Base-by-base conservation (phyloP, 768 basidiomycete genomes). In the Serendipita sp. region DNA sequence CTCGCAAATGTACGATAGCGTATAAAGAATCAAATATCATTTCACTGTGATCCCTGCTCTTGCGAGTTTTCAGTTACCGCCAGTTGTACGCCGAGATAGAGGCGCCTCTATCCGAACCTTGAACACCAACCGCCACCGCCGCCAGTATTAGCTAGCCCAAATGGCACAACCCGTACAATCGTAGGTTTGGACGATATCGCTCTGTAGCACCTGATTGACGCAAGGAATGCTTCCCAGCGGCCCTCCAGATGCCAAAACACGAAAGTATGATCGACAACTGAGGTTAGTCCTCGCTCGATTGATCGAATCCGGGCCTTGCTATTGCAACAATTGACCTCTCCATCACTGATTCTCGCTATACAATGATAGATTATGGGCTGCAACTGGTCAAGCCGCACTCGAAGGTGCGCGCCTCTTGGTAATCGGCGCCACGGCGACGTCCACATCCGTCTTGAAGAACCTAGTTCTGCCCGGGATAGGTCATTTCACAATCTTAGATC, bases 401-500 rank as follows among this genome's bases (percentile, higher is more conserved):
- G 94, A 98, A 72, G 78, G 83, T 2, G 80, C 92, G 13, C 81
- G 85, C 51, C 77, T 97, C 44, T 79, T 98, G 31, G 82, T 96
- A 66, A 73, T 97, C 63, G 86, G 85, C 42, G 85, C 77, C 0
- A 83, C 84, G 24, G 90, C 91, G 0, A 90, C 93, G 1, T 84
- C 88, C 1, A 90, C 92, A 33, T 86, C 90, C 53, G 82, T 90
- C 67, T 79, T 99, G 62, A 98, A 99, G 79, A 98, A 98, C 70
- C 85, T 98, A 65, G 92, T 98, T 42, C 82, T 98, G 5, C 96
- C 96, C 2, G 95, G 95, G 5, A 83, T 97, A 66, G 91, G 94
- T n/a, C 83, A 88, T 70, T 98, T 96, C 71, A 95, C 94, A 53
- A 82, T 98, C 71, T 81, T 96, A 64, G 92, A 94, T 69, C 74